Percentiles rank a stretch among this genome's conserved stretches.
Conservation (phyloP, 169 alveolate species). For the Ichthyophthirius multifiliis region DNA sequence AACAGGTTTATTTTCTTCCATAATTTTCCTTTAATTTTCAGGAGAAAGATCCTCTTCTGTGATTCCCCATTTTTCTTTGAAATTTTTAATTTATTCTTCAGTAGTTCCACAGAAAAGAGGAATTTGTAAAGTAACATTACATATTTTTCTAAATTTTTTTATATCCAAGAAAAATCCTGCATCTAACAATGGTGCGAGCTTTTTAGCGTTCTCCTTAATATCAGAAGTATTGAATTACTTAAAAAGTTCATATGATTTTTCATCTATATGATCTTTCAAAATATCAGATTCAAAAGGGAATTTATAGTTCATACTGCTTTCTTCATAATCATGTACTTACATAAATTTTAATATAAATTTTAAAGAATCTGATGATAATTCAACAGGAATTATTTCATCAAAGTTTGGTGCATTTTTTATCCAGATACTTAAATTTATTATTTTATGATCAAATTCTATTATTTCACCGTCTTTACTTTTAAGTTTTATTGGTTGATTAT, state of each 20-base stretch:
- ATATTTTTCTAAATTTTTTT: not conserved
- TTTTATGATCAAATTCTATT: not conserved
- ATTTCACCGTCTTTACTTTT: conserved; percentile 1
- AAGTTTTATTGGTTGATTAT: not conserved
- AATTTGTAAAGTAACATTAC: conserved; percentile 2
- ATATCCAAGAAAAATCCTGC: conserved; percentile 12
- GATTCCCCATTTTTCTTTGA: conserved; percentile 4
- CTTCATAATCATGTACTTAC: conserved; percentile 9
- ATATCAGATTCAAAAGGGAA: conserved; percentile 14
- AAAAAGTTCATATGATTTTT: conserved; percentile 7
- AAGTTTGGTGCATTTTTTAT: not conserved
- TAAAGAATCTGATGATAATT: not conserved
- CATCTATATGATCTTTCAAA: conserved; percentile 14
- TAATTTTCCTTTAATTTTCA: conserved; percentile 9
- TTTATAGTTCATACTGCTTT: not conserved
- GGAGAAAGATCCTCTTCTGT: conserved; percentile 9
- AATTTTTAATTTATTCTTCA: conserved; percentile 11
- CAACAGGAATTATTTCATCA: not conserved
- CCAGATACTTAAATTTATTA: not conserved
- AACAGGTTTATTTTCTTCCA: conserved; percentile 21
- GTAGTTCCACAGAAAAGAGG: conserved; percentile 22
- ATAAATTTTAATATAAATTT: not conserved
- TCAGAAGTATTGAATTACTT: not conserved
- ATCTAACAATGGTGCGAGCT: conserved; percentile 7
- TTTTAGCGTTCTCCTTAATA: not conserved